Conservation (phyloP, 2,329 filamentous ascomycete genomes). For the Diatrype stigma region DNA sequence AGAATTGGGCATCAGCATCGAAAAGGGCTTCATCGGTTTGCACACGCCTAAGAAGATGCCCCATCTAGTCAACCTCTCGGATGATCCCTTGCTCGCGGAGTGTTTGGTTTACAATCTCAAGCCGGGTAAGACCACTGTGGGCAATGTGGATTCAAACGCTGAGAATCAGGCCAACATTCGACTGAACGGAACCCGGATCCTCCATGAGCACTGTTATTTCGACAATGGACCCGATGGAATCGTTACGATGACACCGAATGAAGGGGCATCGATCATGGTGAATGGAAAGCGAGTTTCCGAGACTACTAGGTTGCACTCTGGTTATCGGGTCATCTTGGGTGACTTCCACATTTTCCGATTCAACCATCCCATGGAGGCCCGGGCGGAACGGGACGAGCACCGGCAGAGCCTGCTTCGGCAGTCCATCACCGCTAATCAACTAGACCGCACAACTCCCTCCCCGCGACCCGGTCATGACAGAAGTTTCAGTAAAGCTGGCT, state of each 20-base stretch:
- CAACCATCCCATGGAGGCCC: conserved; percentile 94
- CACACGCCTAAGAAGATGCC: conserved; percentile 99
- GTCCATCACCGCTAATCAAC: conserved; percentile 62
- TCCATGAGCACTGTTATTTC: conserved; percentile 89
- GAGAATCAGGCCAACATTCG: conserved; percentile 79
- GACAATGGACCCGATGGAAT: conserved; percentile 83
- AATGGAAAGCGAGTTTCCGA: conserved; percentile 89
- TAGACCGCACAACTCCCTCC: conserved; percentile 53
- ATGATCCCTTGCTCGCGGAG: conserved; percentile 87
- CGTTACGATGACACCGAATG: conserved; percentile 84
- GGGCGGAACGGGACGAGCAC: conserved; percentile 83
- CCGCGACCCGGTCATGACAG: conserved; percentile 70
- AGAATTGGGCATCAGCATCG: conserved; percentile 96
- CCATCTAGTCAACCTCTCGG: conserved; percentile 96
- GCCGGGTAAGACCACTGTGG: conserved; percentile 88
- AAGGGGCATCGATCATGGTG: conserved; percentile 97
- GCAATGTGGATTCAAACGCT: conserved; percentile 82
- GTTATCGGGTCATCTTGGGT: conserved; percentile 90
- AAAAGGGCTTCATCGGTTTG: conserved; percentile 93
- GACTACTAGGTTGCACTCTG: conserved; percentile 80
- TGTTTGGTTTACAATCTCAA: conserved; percentile 98
- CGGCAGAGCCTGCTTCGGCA: conserved; percentile 83
- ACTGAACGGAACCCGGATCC: conserved; percentile 87
- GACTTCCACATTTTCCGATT: conserved; percentile 99
- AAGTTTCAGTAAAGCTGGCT: conserved; percentile 71